Conservation (phyloP, 2,329 filamentous ascomycete species). For the Ophiocordyceps robertsii region DNA sequence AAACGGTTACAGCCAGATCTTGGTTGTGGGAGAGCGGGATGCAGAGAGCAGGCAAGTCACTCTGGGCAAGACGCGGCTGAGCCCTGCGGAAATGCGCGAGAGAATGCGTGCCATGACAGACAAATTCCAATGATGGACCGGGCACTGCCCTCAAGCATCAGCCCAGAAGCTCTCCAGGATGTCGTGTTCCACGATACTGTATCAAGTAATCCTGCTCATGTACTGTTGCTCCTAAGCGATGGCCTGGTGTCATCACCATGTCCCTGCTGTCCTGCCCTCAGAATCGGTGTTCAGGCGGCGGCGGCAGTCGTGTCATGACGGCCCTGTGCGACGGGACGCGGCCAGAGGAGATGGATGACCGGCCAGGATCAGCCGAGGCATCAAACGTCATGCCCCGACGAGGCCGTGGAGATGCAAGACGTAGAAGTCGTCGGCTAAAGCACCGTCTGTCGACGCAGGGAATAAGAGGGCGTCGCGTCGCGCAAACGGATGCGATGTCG, state of each 20-base stretch:
- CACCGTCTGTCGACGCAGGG: neutral
- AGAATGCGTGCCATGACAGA: slow-evolving; percentile 32
- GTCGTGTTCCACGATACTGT: neutral
- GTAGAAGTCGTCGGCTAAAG: too few relatives aligned
- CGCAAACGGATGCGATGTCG: neutral
- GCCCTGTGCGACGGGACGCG: too few relatives aligned
- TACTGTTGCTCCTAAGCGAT: too few relatives aligned
- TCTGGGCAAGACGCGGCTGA: slow-evolving; percentile 25
- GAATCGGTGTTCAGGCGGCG: too few relatives aligned
- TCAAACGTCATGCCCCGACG: too few relatives aligned
- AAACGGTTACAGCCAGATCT: slow-evolving; percentile 60
- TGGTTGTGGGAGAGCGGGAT: slow-evolving; percentile 58
- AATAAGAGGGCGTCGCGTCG: neutral
- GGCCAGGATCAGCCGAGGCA: too few relatives aligned
- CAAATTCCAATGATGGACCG: slow-evolving; percentile 30
- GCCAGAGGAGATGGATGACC: too few relatives aligned
- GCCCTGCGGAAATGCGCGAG: slow-evolving; percentile 28
- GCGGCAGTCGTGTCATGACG: too few relatives aligned
- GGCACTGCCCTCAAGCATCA: neutral
- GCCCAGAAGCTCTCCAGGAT: neutral
- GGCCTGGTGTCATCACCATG: too few relatives aligned
- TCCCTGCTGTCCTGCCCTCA: too few relatives aligned
- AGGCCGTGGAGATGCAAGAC: too few relatives aligned
- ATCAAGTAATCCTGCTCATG: neutral
- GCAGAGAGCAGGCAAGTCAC: slow-evolving; percentile 43